Conservation (phyloP, 2,329 filamentous ascomycete species). For the Aspergillus tubingensis region DNA sequence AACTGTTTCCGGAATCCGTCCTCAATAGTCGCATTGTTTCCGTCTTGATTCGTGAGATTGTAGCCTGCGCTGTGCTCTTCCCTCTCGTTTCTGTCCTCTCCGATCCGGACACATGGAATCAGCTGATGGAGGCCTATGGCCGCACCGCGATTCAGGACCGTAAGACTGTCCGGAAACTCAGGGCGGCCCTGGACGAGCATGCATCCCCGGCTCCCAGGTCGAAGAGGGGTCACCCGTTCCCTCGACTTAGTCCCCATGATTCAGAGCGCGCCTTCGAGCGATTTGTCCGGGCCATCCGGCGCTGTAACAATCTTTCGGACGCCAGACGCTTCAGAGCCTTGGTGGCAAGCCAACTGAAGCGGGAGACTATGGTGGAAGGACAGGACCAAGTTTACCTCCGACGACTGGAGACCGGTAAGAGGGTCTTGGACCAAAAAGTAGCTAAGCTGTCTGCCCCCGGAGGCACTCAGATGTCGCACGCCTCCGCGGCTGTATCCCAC, state of each 20-base stretch:
- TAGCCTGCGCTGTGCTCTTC: constrained; percentile 86
- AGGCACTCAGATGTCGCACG: constrained; percentile 40
- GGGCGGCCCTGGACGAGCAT: constrained; percentile 91
- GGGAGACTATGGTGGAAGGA: constrained; percentile 73
- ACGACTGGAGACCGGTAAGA: constrained; percentile 85
- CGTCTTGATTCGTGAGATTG: constrained; percentile 81
- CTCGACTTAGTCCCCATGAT: constrained; percentile 76
- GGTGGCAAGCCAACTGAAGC: constrained; percentile 86
- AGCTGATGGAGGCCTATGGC: constrained; percentile 86
- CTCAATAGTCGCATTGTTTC: constrained; percentile 78
- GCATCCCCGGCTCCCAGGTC: constrained; percentile 75
- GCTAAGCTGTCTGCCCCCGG: constrained; percentile 73
- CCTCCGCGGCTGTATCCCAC: constrained; percentile 31
- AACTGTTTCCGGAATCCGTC: constrained; percentile 71
- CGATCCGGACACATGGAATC: constrained; percentile 97
- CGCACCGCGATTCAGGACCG: constrained; percentile 88
- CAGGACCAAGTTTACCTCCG: constrained; percentile 86
- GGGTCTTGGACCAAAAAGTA: constrained; percentile 86
- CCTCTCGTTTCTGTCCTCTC: constrained; percentile 78
- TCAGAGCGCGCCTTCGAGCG: constrained; percentile 92
- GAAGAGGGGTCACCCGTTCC: constrained; percentile 68
- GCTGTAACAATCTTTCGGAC: constrained; percentile 88
- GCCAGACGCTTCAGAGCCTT: constrained; percentile 90
- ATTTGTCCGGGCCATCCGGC: constrained; percentile 85
- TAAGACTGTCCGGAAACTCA: constrained; percentile 88